These are phyloP conservation scores for Diplodia sapinea DNA, from an alignment of 2,329 filamentous ascomycete species.

Conservation along the genomic window DNA sequence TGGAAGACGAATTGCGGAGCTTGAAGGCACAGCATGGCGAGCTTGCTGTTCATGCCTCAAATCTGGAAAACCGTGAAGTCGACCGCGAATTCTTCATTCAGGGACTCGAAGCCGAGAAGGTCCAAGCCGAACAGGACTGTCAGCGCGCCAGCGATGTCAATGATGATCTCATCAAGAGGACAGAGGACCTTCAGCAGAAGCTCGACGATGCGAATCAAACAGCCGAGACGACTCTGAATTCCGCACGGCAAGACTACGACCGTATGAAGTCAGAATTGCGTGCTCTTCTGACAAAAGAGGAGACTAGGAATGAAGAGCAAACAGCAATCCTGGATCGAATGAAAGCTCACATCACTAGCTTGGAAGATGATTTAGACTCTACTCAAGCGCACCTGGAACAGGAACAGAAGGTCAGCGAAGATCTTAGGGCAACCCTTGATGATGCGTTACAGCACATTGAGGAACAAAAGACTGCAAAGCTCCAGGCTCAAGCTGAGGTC, in stretches of 20 bases:
- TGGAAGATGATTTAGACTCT: conserved; percentile 1
- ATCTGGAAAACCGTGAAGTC: conserved; percentile 47
- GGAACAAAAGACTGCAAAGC: conserved; percentile 34
- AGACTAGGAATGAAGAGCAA: conserved; percentile 48
- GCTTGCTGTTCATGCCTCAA: conserved; percentile 40
- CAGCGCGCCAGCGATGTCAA: conserved; percentile 48
- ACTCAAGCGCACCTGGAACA: conserved; percentile 7
- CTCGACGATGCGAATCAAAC: conserved; percentile 46
- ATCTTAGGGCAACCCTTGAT: conserved; percentile 41
- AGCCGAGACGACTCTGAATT: conserved; percentile 40
- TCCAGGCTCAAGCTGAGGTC: conserved; percentile 37
- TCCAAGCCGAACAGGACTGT: conserved; percentile 46
- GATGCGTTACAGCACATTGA: conserved; percentile 38
- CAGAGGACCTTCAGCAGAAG: conserved; percentile 44
- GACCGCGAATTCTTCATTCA: conserved; percentile 47
- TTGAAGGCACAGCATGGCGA: conserved; percentile 47
- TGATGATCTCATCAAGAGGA: conserved; percentile 44
- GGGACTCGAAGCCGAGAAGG: conserved; percentile 50
- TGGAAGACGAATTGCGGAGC: conserved; percentile 42
- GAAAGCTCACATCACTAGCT: conserved; percentile 20
- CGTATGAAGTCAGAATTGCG: conserved; percentile 47
- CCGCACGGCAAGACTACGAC: conserved; percentile 37
- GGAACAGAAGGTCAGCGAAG: conserved; percentile 37
- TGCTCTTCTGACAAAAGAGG: conserved; percentile 49
- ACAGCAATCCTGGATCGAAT: conserved; percentile 15